Evolutionary conservation across 345 rosid species (phyloP).

Genomic region (Excoecaria agallocha): DNA sequence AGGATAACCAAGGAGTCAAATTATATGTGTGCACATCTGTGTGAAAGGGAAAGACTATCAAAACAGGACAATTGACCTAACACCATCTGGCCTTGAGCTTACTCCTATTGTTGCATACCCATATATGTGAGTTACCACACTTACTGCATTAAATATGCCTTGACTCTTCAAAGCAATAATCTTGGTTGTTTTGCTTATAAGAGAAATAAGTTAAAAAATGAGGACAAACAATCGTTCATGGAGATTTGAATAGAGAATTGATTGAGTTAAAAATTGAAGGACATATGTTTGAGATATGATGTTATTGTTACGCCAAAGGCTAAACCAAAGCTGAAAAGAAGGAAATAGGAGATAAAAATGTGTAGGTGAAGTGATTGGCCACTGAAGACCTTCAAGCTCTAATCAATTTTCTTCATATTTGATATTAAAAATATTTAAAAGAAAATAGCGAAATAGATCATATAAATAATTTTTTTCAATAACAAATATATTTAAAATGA

Average conservation of each 20-base stretch:
- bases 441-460: too few relatives aligned
- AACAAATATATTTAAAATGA: too few relatives aligned
- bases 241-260: conserved; percentile 14
- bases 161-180: conserved; percentile 80
- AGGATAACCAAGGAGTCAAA: too few relatives aligned
- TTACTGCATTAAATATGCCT: conserved; percentile 94
- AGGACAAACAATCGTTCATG: too few relatives aligned
- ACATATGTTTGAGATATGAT: conserved; percentile 40
- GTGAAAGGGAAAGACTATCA: neutral
- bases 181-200: conserved; percentile 50
- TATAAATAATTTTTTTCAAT: too few relatives aligned
- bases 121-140: conserved; percentile 86
- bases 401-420: too few relatives aligned
- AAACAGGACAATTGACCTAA: conserved; percentile 50
- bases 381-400: too few relatives aligned
- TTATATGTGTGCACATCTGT: neutral
- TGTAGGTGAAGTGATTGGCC: conserved; percentile 37
- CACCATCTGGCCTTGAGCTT: conserved; percentile 98
- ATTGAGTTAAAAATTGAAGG: conserved; percentile 36
- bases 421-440: too few relatives aligned
- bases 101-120: conserved; percentile 88
- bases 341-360: conserved; percentile 38
- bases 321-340: conserved; percentile 55
- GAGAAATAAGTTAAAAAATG: conserved; percentile 3
- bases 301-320: conserved; percentile 52